Percentiles rank a stretch among this genome's conserved stretches.
phyloP scores from a whole-genome alignment of 495 filamentous ascomycete species.

The Clohesyomyces aquaticus region DNA sequence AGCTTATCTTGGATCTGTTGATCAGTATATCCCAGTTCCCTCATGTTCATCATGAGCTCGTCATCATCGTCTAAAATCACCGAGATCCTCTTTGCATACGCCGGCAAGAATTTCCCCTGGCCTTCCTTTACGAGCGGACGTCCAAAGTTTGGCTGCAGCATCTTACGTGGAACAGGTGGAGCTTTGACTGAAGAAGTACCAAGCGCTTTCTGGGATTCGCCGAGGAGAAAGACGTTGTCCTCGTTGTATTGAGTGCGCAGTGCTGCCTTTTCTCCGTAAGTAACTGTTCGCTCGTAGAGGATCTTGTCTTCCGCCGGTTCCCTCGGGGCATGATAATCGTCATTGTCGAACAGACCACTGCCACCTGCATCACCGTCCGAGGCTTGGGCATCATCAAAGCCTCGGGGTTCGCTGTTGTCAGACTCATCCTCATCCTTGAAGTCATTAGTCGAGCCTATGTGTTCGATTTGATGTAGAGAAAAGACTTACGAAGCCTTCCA shows the following conservation, averaged over 20 bases:
- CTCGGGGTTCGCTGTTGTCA: no score
- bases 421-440: no score
- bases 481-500: no score
- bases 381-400: no score
- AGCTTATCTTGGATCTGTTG: conserved; percentile 43
- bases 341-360: no score
- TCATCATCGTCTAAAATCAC: conserved; percentile 47
- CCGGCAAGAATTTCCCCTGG: conserved; percentile 14
- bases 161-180: background rate
- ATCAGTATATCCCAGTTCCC: conserved; percentile 43
- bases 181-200: conserved; percentile 15
- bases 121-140: background rate
- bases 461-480: no score
- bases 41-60: conserved; percentile 47
- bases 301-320: background rate
- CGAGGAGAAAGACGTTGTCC: background rate
- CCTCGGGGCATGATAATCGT: background rate
- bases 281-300: background rate
- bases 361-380: no score
- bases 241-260: background rate
- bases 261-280: background rate
- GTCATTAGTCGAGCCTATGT: no score
- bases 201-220: conserved; percentile 1
- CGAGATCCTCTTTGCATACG: conserved; percentile 38
- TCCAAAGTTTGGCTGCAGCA: conserved; percentile 12